Evolutionary conservation across 176 grass and related monocot genomes (phyloP).

Genomic region (Carex pumila): DNA sequence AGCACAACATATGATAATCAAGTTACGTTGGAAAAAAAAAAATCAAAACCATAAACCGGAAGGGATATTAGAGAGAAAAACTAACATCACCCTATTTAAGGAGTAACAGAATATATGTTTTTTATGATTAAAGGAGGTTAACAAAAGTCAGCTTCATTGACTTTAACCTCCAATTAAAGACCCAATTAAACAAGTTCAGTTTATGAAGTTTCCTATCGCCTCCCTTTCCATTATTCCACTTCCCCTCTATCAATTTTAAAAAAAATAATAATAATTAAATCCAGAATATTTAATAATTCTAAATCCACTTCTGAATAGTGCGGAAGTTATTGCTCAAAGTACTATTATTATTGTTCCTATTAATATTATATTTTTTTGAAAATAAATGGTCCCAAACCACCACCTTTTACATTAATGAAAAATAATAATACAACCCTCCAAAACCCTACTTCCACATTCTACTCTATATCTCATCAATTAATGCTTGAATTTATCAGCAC

Average conservation of each 20-base stretch:
- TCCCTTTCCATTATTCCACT: not conserved
- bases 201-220: not conserved
- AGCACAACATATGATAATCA: not conserved
- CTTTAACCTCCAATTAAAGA: not conserved
- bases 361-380: not conserved
- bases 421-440: not conserved
- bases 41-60: not conserved
- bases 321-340: not conserved
- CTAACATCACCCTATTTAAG: too few species aligned
- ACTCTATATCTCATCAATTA: not conserved
- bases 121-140: not conserved
- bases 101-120: not conserved
- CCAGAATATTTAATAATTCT: not conserved
- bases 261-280: slow-evolving; percentile 12
- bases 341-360: not conserved
- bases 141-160: not conserved
- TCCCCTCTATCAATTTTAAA: not conserved
- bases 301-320: not conserved
- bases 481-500: not conserved
- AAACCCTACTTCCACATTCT: not conserved
- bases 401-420: not conserved
- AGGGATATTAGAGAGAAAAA: not conserved
- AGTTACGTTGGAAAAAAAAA: not conserved
- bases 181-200: not conserved
- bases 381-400: not conserved